Base-by-base conservation (phyloP, 768 basidiomycete genomes). In the Podaxis sp. region DNA sequence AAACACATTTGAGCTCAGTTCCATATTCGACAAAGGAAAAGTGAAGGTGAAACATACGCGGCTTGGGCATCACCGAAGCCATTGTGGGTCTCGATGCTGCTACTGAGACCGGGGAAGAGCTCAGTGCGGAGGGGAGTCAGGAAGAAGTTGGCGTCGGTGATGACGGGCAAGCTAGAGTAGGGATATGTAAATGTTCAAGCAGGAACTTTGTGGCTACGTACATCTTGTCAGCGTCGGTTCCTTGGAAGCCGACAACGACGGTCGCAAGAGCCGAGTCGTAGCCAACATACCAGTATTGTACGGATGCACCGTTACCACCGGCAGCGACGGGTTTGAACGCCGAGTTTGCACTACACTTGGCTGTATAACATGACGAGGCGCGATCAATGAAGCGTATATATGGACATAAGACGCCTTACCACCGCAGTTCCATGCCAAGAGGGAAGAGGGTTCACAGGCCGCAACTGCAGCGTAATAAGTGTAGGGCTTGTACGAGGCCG, bases 351-450 rank as follows among this genome's bases (percentile, higher is more conserved):
- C 73, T 65, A 63, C 83, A 85, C 54, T 79, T 79, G 17, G 55
- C 38, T 55, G 38, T 3, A 12, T 24, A 33, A 9, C 2, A 63
- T 5, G 17, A 55, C 19, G 13, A 43, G 17, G 24, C n/a, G 36
- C 50, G 43, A 46, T 25, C 13, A 43, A 40, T n/a, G 50, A 27
- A 0, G 17, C n/a, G 24, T 27, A 33, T n/a, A 22, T 29, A 49
- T n/a, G 40, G n/a, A 61, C 15, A 5, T 13, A 22, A 15, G 64
- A n/a, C 7, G 3, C 43, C 73, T 15, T 29, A 75, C 73, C 64
- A 71, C 86, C 86, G 70, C 86, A 87, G 33, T 77, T 68, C 84
- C 85, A 87, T 22, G 75, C 73, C 46, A 79, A 65, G 25, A 80
- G 82, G 43, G 71, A 57, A 3, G 76, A 57, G 5, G 83, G 72